Base-by-base conservation (phyloP, 1,284 basidiomycete genomes). In the Apiotrichum siamense region DNA sequence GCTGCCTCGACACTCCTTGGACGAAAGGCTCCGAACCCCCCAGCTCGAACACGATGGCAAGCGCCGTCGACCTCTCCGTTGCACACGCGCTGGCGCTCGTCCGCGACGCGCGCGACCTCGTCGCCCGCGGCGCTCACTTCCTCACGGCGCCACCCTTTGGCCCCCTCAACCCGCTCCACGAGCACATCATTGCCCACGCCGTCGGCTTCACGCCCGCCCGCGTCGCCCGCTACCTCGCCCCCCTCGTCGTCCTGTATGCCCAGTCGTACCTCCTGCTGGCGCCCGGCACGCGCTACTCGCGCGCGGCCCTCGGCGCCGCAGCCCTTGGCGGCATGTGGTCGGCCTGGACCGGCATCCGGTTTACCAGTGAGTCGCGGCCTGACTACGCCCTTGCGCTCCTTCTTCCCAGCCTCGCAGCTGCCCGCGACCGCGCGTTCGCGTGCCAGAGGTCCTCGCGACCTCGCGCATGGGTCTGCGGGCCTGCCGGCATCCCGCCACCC, bases 261-360 rank as follows among this genome's bases (percentile, higher is more conserved):
- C 57, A 67, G 41, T 54, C 60, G 7, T 56, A 59, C 21, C 48
- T 69, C 17, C 54, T 68, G 11, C 50, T 65, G 31, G 52, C 46
- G 11, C 40, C 56, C 5, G 47, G 52, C 9, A 68, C 66, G 13
- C 39, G 55, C 7, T 41, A 49, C 12, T 66, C 66, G 3, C 57
- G 69, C 18, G 38, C 61, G 15, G 59, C 62, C 1, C 18, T 65
- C 3, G 66, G 54, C 2, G 44, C 58, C 1, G 7, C 65, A 1
- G 61, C 62, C 1, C 23, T 64, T 1, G 41, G 36, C 11, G 29
- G 64, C 40, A 51, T 66, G 26, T 44, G 52, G 35, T 24, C 43
- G 7, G 56, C 59, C 2, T 58, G 55, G 44, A 27, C 51, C 5
- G 36, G 40, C 4, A 64, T 62, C 48, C 55, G 68, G 5, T 66